These are phyloP conservation scores for Daldinia caldariorum DNA, from an alignment of 495 filamentous ascomycete species.

Conservation along the genomic window DNA sequence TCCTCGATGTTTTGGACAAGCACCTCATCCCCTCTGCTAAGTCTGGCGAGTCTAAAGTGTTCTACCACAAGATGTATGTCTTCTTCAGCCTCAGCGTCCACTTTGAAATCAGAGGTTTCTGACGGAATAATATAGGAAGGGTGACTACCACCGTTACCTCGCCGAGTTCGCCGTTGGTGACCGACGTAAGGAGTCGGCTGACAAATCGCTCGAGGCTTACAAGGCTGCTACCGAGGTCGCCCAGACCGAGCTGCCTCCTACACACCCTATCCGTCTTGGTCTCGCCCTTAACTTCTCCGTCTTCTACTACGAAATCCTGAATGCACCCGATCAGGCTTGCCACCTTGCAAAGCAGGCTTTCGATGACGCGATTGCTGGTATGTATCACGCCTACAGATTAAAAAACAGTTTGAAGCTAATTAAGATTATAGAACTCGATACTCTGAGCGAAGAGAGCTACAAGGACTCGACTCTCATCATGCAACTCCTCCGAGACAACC, in stretches of 20 bases:
- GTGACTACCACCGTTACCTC: constrained; percentile 99
- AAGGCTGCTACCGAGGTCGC: constrained; percentile 98
- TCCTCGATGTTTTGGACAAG: constrained; percentile 94
- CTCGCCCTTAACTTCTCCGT: constrained; percentile 99
- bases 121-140: constrained; percentile 76
- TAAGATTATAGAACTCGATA: constrained; percentile 82
- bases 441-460: constrained; percentile 99
- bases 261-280: constrained; percentile 98
- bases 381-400: constrained; percentile 44
- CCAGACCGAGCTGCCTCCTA: constrained; percentile 96
- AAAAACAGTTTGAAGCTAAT: constrained; percentile 36
- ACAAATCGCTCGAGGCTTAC: constrained; percentile 97
- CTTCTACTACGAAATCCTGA: constrained; percentile 99
- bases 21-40: constrained; percentile 96
- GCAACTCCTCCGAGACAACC: constrained; percentile 98
- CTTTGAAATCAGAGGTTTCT: constrained; percentile 23
- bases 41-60: constrained; percentile 98
- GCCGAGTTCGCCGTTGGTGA: constrained; percentile 98
- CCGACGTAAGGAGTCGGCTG: constrained; percentile 95
- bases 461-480: constrained; percentile 99
- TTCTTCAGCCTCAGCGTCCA: too few relatives aligned
- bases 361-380: constrained; percentile 98
- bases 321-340: constrained; percentile 98
- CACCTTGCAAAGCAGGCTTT: constrained; percentile 99
- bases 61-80: constrained; percentile 99